A percentile compares a stretch with the other conserved stretches of the same genome.
Evolutionary conservation across 164 flowering plant species (phyloP).

Genomic region (Hamamelis virginiana): DNA sequence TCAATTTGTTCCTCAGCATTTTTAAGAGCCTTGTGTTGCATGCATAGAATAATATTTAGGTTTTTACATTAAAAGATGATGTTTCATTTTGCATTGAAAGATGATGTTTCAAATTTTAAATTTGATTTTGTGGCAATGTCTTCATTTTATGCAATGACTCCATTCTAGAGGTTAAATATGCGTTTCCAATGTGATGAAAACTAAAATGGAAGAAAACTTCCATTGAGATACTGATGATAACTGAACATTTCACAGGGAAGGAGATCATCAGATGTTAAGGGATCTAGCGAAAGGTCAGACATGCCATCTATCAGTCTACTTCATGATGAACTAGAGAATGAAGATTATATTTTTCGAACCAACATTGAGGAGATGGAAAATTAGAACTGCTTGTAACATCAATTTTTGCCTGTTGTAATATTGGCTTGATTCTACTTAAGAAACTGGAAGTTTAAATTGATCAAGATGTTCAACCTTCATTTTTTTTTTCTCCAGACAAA

Average conservation of each 20-base stretch:
- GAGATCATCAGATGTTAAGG: slow-evolving; percentile 28
- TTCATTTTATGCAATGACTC: too few relatives aligned
- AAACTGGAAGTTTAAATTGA: too few relatives aligned
- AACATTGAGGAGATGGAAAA: slow-evolving; percentile 48
- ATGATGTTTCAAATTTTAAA: too few relatives aligned
- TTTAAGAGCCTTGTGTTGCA: not conserved
- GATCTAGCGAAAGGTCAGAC: slow-evolving; percentile 19
- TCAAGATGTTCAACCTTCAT: too few relatives aligned
- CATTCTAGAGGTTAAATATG: too few relatives aligned
- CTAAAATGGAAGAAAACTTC: not conserved
- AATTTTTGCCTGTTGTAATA: not conserved
- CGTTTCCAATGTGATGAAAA: too few relatives aligned
- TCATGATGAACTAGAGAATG: slow-evolving; percentile 82
- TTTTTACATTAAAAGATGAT: not conserved
- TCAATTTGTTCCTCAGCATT: not conserved
- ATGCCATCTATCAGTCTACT: slow-evolving; percentile 40
- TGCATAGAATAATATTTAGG: not conserved
- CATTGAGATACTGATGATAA: not conserved
- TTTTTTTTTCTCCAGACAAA: too few relatives aligned
- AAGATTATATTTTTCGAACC: slow-evolving; percentile 73
- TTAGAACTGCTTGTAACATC: slow-evolving; percentile 1
- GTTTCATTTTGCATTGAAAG: not conserved
- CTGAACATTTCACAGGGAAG: slow-evolving; percentile 46
- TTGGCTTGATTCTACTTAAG: not conserved
- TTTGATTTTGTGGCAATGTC: too few relatives aligned